Conservation (phyloP, 1,139 yeast genomes). For the Eremothecium gossypii region DNA sequence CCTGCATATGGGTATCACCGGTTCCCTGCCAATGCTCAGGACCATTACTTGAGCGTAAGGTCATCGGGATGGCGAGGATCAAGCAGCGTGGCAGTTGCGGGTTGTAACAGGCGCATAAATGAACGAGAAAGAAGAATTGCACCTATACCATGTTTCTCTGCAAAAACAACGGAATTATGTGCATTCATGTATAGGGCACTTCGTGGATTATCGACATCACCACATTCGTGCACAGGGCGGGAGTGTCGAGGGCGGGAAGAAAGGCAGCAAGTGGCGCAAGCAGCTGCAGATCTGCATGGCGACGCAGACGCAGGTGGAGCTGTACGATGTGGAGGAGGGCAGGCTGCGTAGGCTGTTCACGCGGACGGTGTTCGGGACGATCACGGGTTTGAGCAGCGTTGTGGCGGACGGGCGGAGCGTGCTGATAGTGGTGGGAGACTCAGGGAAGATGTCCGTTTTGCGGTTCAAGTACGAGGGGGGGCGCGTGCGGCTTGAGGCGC, state of each 20-base stretch:
- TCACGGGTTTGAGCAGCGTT: conserved; percentile 46
- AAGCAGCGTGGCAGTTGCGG: no score
- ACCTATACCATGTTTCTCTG: conserved; percentile 60
- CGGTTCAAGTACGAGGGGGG: conserved; percentile 36
- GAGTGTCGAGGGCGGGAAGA: conserved; percentile 42
- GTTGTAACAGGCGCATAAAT: background rate
- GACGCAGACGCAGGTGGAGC: conserved; percentile 26
- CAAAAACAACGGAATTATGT: conserved; percentile 46
- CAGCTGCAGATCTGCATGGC: conserved; percentile 24
- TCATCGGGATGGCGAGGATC: no score
- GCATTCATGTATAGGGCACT: conserved; percentile 56
- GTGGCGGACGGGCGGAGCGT: conserved; percentile 44
- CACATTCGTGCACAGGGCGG: conserved; percentile 46
- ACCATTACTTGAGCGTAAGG: no score
- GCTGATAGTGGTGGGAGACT: conserved; percentile 67
- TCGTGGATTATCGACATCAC: conserved; percentile 53
- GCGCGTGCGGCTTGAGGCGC: conserved; percentile 37
- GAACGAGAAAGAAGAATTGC: conserved; percentile 13
- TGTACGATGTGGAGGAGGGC: conserved; percentile 45
- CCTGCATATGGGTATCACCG: no score
- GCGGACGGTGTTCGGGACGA: conserved; percentile 49
- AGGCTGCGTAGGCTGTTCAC: conserved; percentile 36
- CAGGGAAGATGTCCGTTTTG: conserved; percentile 61
- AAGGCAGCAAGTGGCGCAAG: conserved; percentile 36
- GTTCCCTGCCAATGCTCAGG: no score